These are phyloP conservation scores for Candida ipomoeae DNA, from an alignment of 805 yeast species.

Conservation along the genomic window DNA sequence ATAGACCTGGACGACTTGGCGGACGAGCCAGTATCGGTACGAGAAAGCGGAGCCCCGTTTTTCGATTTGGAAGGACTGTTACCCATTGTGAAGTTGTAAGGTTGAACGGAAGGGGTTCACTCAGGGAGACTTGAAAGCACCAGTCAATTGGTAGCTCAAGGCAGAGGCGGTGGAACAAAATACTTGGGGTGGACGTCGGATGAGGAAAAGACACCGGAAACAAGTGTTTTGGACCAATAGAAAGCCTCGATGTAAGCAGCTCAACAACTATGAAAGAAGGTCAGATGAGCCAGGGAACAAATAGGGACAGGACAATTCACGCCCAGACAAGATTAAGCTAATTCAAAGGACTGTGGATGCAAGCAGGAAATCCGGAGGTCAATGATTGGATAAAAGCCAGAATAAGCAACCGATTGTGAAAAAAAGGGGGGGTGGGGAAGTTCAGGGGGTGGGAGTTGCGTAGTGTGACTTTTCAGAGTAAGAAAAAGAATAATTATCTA, in stretches of 20 bases:
- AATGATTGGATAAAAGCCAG: not conserved
- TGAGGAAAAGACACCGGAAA: not conserved
- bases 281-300: not conserved
- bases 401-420: not conserved
- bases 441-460: not conserved
- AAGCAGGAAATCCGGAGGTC: not conserved
- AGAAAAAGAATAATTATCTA: not conserved
- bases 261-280: not conserved
- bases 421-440: not conserved
- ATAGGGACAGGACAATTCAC: constrained; percentile 1
- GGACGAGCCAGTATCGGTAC: constrained; percentile 53
- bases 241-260: not conserved
- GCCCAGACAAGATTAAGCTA: not conserved
- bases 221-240: not conserved
- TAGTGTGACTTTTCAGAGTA: not conserved
- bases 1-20: constrained; percentile 46
- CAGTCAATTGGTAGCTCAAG: not conserved
- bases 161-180: not conserved
- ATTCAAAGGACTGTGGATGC: not conserved
- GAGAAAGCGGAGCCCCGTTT: constrained; percentile 43
- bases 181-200: not conserved
- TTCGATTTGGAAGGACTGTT: constrained; percentile 46
- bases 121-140: not conserved
- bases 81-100: constrained; percentile 37
- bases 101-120: not conserved